Percentiles rank a stretch among this genome's conserved stretches.
Conservation (phyloP, 2,329 filamentous ascomycete species). For the Lachnellula occidentalis region DNA sequence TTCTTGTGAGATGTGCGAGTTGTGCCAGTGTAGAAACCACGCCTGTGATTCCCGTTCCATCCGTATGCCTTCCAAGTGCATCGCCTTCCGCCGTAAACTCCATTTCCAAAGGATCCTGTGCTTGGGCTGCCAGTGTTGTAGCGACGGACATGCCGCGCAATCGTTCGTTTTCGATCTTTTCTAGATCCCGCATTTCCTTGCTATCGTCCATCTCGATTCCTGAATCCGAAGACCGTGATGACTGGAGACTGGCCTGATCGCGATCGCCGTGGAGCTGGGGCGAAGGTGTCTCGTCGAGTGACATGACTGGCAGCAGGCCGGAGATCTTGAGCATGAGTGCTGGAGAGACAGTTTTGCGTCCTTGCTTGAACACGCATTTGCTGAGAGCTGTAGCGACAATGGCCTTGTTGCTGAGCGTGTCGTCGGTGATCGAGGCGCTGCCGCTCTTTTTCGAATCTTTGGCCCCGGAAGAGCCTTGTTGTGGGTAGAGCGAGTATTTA, state of each 20-base stretch:
- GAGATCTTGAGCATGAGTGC: slow-evolving; percentile 55
- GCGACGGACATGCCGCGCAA: slow-evolving; percentile 21
- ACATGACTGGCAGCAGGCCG: slow-evolving; percentile 50
- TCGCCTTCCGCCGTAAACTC: slow-evolving; percentile 24
- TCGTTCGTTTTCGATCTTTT: slow-evolving; percentile 18
- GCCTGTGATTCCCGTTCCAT: slow-evolving; percentile 33
- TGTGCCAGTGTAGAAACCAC: slow-evolving; percentile 33
- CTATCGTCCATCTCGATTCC: slow-evolving; percentile 15
- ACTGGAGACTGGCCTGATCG: neutral
- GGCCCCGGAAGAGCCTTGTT: slow-evolving; percentile 19
- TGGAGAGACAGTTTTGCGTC: slow-evolving; percentile 59
- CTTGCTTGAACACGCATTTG: slow-evolving; percentile 57
- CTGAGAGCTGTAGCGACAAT: slow-evolving; percentile 43
- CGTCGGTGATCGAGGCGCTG: slow-evolving; percentile 1
- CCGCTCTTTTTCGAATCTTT: slow-evolving; percentile 3
- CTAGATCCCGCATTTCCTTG: slow-evolving; percentile 7
- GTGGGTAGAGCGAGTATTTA: slow-evolving; percentile 31
- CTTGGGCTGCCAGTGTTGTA: slow-evolving; percentile 8
- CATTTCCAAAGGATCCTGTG: slow-evolving; percentile 22
- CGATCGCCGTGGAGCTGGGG: neutral
- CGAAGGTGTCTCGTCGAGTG: neutral
- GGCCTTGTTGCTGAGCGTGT: slow-evolving; percentile 7
- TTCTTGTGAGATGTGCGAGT: slow-evolving; percentile 29
- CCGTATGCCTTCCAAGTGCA: slow-evolving; percentile 33
- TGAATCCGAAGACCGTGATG: slow-evolving; percentile 16